A percentile compares a stretch with the other conserved stretches of the same genome.
Conservation (phyloP, 768 basidiomycete genomes). For the Austroboletus eburneus region DNA sequence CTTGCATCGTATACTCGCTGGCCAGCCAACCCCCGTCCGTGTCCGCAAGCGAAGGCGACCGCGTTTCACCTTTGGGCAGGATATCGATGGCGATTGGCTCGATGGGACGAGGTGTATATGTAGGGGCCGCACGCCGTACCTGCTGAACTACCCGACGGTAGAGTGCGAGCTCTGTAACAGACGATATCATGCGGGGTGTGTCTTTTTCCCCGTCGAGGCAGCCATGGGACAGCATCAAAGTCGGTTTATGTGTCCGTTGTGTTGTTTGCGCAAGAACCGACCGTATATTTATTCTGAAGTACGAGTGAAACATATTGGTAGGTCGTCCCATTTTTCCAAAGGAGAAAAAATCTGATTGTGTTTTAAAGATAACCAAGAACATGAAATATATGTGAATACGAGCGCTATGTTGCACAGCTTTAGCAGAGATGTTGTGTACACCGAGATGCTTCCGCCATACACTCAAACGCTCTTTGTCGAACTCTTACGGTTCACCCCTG, state of each 20-base stretch:
- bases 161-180: slow-evolving; percentile 64
- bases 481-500: slow-evolving; percentile 45
- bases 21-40: slow-evolving; percentile 48
- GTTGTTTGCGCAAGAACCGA: slow-evolving; percentile 70
- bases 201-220: slow-evolving; percentile 59
- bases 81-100: slow-evolving; percentile 65
- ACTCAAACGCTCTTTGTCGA: slow-evolving; percentile 72
- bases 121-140: slow-evolving; percentile 59
- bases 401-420: slow-evolving; percentile 70
- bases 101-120: slow-evolving; percentile 82
- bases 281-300: slow-evolving; percentile 73
- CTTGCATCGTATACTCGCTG: slow-evolving; percentile 75
- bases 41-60: slow-evolving; percentile 57
- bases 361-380: slow-evolving; percentile 40
- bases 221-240: slow-evolving; percentile 29
- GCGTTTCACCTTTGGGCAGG: slow-evolving; percentile 71
- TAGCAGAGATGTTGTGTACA: slow-evolving; percentile 69
- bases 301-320: slow-evolving; percentile 62
- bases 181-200: slow-evolving; percentile 70
- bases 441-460: slow-evolving; percentile 59
- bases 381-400: slow-evolving; percentile 65
- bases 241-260: slow-evolving; percentile 71
- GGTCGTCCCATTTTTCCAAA: slow-evolving; percentile 19
- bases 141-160: slow-evolving; percentile 58
- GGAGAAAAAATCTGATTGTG: slow-evolving; percentile 4